Evolutionary conservation across 805 yeast genomes (phyloP).

Genomic region (Wickerhamiella qilinensis): DNA sequence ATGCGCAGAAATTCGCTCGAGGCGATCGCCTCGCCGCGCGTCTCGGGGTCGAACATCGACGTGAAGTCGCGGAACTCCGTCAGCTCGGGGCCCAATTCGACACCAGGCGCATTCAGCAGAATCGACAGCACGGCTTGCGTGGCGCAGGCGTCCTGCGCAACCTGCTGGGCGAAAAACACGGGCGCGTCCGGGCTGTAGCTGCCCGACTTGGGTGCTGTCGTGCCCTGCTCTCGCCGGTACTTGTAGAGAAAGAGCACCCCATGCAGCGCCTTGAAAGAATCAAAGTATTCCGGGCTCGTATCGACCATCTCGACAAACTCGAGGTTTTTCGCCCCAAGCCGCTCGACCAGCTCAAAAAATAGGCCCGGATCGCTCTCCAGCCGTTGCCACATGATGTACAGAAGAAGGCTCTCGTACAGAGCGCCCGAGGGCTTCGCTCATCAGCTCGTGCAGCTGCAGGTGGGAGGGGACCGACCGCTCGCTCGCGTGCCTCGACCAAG

Average conservation of each 20-base stretch:
- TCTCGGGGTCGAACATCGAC: slow-evolving; percentile 35
- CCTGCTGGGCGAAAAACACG: slow-evolving; percentile 47
- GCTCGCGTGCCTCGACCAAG: no score
- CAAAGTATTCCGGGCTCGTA: slow-evolving; percentile 28
- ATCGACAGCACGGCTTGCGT: slow-evolving; percentile 52
- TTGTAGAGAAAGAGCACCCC: slow-evolving; percentile 52
- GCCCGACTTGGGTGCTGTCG: slow-evolving; percentile 9
- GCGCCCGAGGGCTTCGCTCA: no score
- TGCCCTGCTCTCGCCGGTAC: slow-evolving; percentile 27
- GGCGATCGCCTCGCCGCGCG: slow-evolving; percentile 45
- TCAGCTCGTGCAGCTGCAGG: no score
- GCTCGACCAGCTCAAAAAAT: slow-evolving; percentile 45
- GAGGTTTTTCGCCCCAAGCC: slow-evolving; percentile 34
- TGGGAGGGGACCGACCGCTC: no score
- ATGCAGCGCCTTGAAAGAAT: slow-evolving; percentile 26
- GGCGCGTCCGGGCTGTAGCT: slow-evolving; percentile 9
- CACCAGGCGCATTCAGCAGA: slow-evolving; percentile 29
- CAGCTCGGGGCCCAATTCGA: slow-evolving; percentile 36
- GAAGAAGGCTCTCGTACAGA: no score
- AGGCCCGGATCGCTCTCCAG: slow-evolving; percentile 29
- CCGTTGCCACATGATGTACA: not conserved
- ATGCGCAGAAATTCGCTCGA: slow-evolving; percentile 39
- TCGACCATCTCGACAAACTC: slow-evolving; percentile 44
- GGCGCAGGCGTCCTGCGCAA: slow-evolving; percentile 57
- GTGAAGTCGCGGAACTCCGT: slow-evolving; percentile 34